Evolutionary conservation across 306 rosid genomes (phyloP).

Genomic region (Lotus japonicus): DNA sequence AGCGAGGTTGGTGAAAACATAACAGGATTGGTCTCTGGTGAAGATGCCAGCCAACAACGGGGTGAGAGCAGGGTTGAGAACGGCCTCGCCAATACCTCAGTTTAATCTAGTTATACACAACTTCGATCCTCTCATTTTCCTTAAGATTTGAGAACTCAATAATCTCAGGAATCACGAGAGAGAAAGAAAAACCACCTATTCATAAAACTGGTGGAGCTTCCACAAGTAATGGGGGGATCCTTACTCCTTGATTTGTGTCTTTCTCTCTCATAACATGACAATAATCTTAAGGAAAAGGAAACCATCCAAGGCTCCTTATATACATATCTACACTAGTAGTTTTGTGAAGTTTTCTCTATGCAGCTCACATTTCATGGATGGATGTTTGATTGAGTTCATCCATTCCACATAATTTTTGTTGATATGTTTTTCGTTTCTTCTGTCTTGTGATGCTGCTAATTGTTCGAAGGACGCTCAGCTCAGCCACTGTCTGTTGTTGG

Average conservation of each 20-base stretch:
- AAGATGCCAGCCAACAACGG: conserved; percentile 40
- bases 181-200: conserved; percentile 1
- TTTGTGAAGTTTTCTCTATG: conserved; percentile 28
- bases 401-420: conserved; percentile 23
- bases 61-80: conserved; percentile 31
- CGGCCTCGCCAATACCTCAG: conserved; percentile 20
- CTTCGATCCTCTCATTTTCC: conserved; percentile 19
- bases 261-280: conserved; percentile 1
- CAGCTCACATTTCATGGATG: conserved; percentile 6
- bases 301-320: conserved; percentile 6
- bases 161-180: conserved; percentile 11
- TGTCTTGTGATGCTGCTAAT: conserved; percentile 5
- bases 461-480: conserved; percentile 16
- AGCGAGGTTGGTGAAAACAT: conserved; percentile 56
- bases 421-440: conserved; percentile 13
- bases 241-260: conserved; percentile 2
- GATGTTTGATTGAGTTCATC: conserved; percentile 25
- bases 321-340: neutral
- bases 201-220: too few relatives aligned
- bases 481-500: neutral
- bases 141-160: conserved; percentile 8
- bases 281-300: conserved; percentile 13
- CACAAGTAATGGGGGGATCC: too few relatives aligned
- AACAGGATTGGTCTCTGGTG: conserved; percentile 31
- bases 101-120: conserved; percentile 14